Conservation (phyloP, 2,329 filamentous ascomycete genomes). For the Arthrobotrys sinensis region DNA sequence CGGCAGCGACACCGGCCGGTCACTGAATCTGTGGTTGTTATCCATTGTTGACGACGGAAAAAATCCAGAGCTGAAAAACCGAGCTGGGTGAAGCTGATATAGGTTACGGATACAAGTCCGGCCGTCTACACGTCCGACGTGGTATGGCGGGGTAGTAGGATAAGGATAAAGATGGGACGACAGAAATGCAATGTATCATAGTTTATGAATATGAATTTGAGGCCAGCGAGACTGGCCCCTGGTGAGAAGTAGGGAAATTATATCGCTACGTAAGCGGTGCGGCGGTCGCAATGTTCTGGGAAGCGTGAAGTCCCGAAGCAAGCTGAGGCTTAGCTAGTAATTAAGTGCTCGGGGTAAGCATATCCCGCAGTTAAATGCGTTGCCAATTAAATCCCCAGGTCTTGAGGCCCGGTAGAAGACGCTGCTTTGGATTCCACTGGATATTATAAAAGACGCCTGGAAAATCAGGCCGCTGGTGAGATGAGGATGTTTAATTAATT, state of each 20-base stretch:
- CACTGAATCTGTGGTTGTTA: constrained; percentile 22
- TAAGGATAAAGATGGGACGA: neutral
- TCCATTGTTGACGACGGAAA: constrained; percentile 26
- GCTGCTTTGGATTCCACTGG: neutral
- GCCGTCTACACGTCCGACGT: constrained; percentile 13
- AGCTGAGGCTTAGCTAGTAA: constrained; percentile 14
- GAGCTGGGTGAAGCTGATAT: constrained; percentile 2
- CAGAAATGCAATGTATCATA: constrained; percentile 18
- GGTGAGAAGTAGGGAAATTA: constrained; percentile 11
- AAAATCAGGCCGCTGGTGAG: too few species aligned
- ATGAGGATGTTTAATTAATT: constrained; percentile 9
- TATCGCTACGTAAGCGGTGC: constrained; percentile 19
- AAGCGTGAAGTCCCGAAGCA: constrained; percentile 19
- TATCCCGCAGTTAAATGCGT: constrained; percentile 24
- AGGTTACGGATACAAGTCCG: constrained; percentile 4
- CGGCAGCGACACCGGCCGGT: constrained; percentile 45
- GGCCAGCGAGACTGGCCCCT: constrained; percentile 22
- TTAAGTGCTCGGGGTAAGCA: constrained; percentile 20
- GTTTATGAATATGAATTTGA: constrained; percentile 12
- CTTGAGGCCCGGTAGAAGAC: constrained; percentile 4
- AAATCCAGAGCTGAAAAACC: constrained; percentile 15
- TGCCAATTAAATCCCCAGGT: constrained; percentile 5
- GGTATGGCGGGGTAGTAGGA: constrained; percentile 5
- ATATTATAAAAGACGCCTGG: neutral
- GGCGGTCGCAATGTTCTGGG: constrained; percentile 11